These are phyloP conservation scores for Schrenkiella parvula DNA, from an alignment of 345 rosid genomes.

Conservation along the genomic window DNA sequence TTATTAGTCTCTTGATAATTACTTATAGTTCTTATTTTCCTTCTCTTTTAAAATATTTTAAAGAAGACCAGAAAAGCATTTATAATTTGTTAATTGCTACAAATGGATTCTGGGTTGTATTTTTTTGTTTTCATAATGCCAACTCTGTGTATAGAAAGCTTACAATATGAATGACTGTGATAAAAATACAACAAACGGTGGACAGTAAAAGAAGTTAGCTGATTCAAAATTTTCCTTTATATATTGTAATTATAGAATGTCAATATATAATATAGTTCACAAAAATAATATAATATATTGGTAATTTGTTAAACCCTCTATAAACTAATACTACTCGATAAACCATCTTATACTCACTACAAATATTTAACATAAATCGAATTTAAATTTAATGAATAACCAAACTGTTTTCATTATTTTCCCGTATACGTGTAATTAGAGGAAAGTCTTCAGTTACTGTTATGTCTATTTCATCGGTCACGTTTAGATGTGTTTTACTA, in stretches of 20 bases:
- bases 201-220: neutral
- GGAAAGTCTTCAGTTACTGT: neutral
- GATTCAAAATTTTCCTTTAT: neutral
- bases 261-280: too few species aligned
- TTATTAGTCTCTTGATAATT: conserved; percentile 28
- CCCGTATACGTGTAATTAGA: neutral
- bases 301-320: too few species aligned
- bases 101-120: conserved; percentile 22
- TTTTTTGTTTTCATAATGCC: neutral
- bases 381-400: too few species aligned
- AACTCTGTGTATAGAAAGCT: neutral
- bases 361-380: too few species aligned
- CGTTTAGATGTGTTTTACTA: conserved; percentile 6
- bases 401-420: neutral
- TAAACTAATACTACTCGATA: too few species aligned
- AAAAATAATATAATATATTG: too few species aligned
- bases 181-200: neutral
- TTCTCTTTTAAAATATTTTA: neutral
- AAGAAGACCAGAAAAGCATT: neutral
- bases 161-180: neutral
- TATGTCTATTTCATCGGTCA: conserved; percentile 20
- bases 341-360: too few species aligned
- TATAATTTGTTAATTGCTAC: neutral
- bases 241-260: too few species aligned
- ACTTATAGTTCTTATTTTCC: neutral